Conservation (phyloP, 345 rosid genomes). For the Theobroma cacao region DNA sequence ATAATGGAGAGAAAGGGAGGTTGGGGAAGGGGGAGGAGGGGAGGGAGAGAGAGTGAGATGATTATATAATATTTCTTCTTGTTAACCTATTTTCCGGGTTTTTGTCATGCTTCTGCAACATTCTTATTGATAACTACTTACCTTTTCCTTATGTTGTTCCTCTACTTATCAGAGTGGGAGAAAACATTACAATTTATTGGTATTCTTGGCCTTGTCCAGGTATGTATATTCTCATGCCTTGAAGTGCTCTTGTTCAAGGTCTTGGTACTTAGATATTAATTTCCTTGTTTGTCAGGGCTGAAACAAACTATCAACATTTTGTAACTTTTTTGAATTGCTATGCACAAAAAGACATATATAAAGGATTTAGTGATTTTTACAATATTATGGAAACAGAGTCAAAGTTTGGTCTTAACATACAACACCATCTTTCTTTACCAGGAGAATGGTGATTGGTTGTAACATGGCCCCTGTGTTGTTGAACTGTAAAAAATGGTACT, state of each 20-base stretch:
- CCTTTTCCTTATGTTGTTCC: conserved; percentile 2
- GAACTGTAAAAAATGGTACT: not conserved
- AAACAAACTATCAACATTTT: not conserved
- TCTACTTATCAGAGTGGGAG: conserved; percentile 75
- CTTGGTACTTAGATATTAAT: not conserved
- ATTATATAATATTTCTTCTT: not conserved
- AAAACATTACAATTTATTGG: conserved; percentile 77
- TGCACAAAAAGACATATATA: not conserved
- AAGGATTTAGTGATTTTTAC: not conserved
- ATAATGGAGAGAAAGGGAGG: not conserved
- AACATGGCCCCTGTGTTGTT: not conserved
- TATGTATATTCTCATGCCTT: conserved; percentile 23
- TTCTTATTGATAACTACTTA: conserved; percentile 12
- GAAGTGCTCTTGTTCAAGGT: not conserved
- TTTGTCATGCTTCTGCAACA: not conserved
- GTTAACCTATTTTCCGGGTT: not conserved
- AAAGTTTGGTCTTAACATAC: not conserved
- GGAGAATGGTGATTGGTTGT: not conserved
- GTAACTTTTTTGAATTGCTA: not conserved
- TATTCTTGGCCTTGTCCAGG: conserved; percentile 72
- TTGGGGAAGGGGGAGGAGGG: too few relatives aligned
- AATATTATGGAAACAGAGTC: too few relatives aligned
- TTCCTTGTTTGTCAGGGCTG: not conserved
- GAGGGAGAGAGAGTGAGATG: not conserved
- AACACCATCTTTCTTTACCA: not conserved